These are phyloP conservation scores for Naematelia aurantialba DNA, from an alignment of 768 basidiomycete genomes.

Conservation along the genomic window DNA sequence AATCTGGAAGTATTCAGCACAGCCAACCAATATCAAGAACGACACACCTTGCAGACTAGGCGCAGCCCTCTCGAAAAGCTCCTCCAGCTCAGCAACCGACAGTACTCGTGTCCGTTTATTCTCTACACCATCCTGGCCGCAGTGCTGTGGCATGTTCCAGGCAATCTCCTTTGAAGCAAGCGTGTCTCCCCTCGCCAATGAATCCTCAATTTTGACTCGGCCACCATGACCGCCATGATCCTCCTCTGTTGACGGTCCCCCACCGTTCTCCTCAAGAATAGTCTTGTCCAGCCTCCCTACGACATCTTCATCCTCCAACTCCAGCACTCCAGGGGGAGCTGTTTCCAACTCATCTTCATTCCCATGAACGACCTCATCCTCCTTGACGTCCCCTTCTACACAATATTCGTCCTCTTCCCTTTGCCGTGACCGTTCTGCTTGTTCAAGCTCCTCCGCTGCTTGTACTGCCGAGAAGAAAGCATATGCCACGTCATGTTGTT, in stretches of 20 bases:
- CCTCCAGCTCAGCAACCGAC: conserved; percentile 81
- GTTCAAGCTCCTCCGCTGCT: conserved; percentile 78
- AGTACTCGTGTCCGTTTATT: conserved; percentile 65
- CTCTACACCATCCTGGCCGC: conserved; percentile 30
- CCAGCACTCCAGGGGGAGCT: conserved; percentile 23
- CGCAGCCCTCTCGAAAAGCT: conserved; percentile 58
- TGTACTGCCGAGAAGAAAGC: conserved; percentile 95
- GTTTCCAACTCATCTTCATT: conserved; percentile 30
- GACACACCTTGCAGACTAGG: conserved; percentile 38
- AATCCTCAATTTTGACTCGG: conserved; percentile 36
- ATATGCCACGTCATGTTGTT: conserved; percentile 54
- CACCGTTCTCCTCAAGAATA: conserved; percentile 39
- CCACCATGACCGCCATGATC: conserved; percentile 30
- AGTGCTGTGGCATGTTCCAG: conserved; percentile 33
- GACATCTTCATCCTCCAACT: conserved; percentile 44
- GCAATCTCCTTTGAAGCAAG: conserved; percentile 48
- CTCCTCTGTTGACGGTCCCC: conserved; percentile 40
- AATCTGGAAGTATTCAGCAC: conserved; percentile 32
- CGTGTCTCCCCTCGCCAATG: conserved; percentile 43
- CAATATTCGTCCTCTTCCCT: conserved; percentile 60
- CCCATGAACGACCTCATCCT: conserved; percentile 54
- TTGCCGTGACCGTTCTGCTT: conserved; percentile 52
- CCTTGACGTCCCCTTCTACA: conserved; percentile 53
- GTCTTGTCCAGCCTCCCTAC: conserved; percentile 51
- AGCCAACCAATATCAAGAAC: conserved; percentile 3